phyloP scores from a whole-genome alignment of 2,329 filamentous ascomycete genomes.

The Dactylellina haptotyla region DNA sequence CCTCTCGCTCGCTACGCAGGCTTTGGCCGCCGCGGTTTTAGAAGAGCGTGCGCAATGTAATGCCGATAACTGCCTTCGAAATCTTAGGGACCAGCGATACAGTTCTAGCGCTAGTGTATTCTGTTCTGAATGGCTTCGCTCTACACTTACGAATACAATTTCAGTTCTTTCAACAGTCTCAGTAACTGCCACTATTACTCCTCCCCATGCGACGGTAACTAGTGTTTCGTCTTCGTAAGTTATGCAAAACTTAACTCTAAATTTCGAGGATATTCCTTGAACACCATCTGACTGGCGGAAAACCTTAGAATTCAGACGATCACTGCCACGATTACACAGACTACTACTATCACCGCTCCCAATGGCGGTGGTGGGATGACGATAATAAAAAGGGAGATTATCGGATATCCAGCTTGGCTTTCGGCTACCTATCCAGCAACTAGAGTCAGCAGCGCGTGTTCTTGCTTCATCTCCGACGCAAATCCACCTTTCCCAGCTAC shows the following conservation, averaged over 20 bases:
- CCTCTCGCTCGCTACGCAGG: background rate
- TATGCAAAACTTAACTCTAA: no score
- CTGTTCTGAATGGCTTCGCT: background rate
- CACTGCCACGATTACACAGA: no score
- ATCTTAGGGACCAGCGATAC: background rate
- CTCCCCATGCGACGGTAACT: background rate
- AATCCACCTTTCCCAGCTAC: background rate
- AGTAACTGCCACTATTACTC: background rate
- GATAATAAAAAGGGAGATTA: constrained; percentile 6
- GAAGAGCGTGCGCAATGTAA: background rate
- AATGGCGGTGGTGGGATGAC: no score
- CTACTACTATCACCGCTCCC: no score
- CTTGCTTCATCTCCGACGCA: constrained; percentile 1
- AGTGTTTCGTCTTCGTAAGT: no score
- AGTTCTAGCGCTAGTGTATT: background rate
- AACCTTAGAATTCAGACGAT: no score
- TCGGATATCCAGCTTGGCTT: constrained; percentile 18
- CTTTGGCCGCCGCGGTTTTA: background rate
- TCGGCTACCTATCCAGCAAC: constrained; percentile 13
- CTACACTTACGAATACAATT: background rate
- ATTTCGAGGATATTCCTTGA: no score
- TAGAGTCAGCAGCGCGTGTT: constrained; percentile 32
- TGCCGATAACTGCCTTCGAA: background rate
- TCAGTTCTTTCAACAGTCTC: background rate
- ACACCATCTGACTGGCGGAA: no score